These are phyloP conservation scores for Domatiomyces globalis DNA, from an alignment of 2,329 filamentous ascomycete species.

Conservation along the genomic window DNA sequence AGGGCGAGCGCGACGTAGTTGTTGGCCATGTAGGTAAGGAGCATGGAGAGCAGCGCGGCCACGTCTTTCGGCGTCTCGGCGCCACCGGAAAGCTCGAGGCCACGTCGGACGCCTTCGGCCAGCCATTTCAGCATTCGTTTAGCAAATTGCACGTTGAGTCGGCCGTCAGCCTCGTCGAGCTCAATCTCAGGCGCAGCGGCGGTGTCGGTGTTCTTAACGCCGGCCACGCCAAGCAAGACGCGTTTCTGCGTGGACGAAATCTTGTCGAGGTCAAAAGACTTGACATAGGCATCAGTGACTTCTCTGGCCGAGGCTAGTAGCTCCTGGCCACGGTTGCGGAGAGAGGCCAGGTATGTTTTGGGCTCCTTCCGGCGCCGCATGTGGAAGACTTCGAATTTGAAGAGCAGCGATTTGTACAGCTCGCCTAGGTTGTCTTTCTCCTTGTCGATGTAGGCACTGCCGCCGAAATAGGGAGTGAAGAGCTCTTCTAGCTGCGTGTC, in stretches of 20 bases:
- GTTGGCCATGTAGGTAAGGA: slow-evolving; percentile 77
- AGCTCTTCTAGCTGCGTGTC: slow-evolving; percentile 55
- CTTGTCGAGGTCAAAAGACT: slow-evolving; percentile 75
- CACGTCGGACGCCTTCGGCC: slow-evolving; percentile 82
- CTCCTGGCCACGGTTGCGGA: slow-evolving; percentile 81
- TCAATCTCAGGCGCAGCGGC: slow-evolving; percentile 70
- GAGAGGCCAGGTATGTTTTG: slow-evolving; percentile 80
- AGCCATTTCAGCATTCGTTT: slow-evolving; percentile 98
- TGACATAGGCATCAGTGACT: slow-evolving; percentile 53
- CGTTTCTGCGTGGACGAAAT: slow-evolving; percentile 75
- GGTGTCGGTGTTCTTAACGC: slow-evolving; percentile 58
- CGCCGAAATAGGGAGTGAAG: slow-evolving; percentile 52
- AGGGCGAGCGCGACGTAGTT: slow-evolving; percentile 56
- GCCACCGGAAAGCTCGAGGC: slow-evolving; percentile 74
- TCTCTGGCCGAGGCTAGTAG: slow-evolving; percentile 77
- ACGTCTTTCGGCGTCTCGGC: slow-evolving; percentile 91
- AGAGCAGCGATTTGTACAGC: slow-evolving; percentile 76
- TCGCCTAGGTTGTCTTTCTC: slow-evolving; percentile 59
- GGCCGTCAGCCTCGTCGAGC: slow-evolving; percentile 77
- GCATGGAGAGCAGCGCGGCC: slow-evolving; percentile 63
- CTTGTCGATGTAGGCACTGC: slow-evolving; percentile 51
- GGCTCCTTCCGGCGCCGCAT: slow-evolving; percentile 64
- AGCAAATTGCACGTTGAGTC: slow-evolving; percentile 68
- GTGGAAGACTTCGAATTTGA: slow-evolving; percentile 96
- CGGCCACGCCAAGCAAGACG: slow-evolving; percentile 80